Conservation (phyloP, 139 green algal genomes). For the Auxenochlorella protothecoides region DNA sequence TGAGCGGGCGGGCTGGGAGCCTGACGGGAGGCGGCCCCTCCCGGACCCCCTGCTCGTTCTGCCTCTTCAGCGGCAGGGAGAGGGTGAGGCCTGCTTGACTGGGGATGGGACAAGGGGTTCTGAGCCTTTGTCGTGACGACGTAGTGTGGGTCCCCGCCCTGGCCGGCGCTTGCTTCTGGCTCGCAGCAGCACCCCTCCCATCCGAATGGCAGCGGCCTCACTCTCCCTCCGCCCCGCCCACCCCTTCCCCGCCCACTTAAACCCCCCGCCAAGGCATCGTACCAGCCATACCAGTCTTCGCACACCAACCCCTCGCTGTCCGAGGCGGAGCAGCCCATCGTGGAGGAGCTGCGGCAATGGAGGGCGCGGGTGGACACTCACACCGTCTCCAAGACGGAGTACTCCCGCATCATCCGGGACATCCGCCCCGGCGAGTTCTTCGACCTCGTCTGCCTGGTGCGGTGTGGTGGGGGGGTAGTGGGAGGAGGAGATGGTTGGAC, state of each 20-base stretch:
- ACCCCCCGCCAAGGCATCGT: too few species aligned
- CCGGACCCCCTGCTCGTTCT: too few species aligned
- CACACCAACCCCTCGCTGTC: constrained; percentile 10
- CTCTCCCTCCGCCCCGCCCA: not conserved
- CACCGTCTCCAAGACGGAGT: constrained; percentile 6
- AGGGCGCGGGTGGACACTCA: not conserved
- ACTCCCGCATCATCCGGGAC: constrained; percentile 21
- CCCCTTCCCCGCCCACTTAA: not conserved
- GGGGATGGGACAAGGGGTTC: constrained; percentile 8
- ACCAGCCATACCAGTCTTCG: constrained; percentile 25
- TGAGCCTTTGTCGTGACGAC: constrained; percentile 15
- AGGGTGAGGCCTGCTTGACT: not conserved
- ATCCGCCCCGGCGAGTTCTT: constrained; percentile 19
- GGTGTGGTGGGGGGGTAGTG: not conserved
- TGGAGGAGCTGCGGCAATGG: constrained; percentile 16
- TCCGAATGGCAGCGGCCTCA: not conserved
- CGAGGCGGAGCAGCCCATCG: constrained; percentile 4
- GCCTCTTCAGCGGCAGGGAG: too few species aligned
- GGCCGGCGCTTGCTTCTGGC: not conserved
- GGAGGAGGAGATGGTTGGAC: not conserved
- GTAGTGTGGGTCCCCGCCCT: not conserved
- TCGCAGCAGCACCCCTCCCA: not conserved
- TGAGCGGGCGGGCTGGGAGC: too few species aligned
- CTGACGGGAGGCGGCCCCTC: too few species aligned
- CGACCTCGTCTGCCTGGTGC: constrained; percentile 15